Evolutionary conservation across 2,329 filamentous ascomycete species (phyloP).

Genomic region (Emmonsia crescens): DNA sequence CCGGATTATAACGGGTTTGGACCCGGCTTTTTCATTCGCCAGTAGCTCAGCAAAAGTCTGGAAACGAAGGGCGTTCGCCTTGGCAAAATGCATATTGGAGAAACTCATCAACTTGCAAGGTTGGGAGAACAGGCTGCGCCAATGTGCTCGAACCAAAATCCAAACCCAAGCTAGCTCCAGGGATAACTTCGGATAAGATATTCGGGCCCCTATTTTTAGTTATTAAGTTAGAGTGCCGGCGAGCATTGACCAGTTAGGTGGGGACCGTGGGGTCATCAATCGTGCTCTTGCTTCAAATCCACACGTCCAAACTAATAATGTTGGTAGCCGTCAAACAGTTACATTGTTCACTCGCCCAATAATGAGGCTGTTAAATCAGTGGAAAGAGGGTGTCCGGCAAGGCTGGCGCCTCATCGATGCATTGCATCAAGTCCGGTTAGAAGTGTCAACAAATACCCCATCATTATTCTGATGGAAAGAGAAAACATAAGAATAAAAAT

Average conservation of each 20-base stretch:
- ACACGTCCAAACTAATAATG: not conserved
- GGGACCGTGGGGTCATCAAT: not conserved
- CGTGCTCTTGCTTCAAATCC: not conserved
- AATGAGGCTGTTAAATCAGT: not conserved
- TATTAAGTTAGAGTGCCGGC: not conserved
- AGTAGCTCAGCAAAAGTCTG: not conserved
- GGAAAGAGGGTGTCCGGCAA: not conserved
- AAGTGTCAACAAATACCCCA: not conserved
- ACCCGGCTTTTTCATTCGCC: not conserved
- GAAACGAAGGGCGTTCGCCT: not conserved
- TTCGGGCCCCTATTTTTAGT: not conserved
- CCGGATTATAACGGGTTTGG: not conserved
- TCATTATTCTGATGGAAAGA: too few relatives aligned
- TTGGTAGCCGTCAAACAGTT: not conserved
- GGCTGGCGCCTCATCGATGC: too few relatives aligned
- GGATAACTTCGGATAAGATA: too few relatives aligned
- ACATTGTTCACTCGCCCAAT: not conserved
- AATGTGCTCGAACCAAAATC: too few relatives aligned
- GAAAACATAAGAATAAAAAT: too few relatives aligned
- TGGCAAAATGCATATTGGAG: too few relatives aligned
- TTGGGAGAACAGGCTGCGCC: too few relatives aligned
- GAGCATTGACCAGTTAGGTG: not conserved
- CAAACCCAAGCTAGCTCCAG: too few relatives aligned
- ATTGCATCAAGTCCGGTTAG: not conserved
- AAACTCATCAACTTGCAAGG: too few relatives aligned